These are phyloP conservation scores for Diplodia intermedia DNA, from an alignment of 2,329 filamentous ascomycete genomes.

Conservation along the genomic window DNA sequence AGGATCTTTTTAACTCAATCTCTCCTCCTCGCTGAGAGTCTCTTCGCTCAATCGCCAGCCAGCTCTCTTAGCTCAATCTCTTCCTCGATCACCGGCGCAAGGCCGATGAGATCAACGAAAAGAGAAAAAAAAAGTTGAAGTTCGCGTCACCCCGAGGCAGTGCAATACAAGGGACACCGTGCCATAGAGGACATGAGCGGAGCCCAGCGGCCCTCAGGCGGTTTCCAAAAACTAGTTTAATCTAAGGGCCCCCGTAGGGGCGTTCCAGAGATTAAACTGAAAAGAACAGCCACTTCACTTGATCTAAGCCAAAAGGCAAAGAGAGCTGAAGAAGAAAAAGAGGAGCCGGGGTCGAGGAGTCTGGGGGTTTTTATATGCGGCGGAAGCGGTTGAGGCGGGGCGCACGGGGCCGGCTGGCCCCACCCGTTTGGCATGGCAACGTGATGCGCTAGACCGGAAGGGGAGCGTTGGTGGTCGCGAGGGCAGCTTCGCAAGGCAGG, in stretches of 20 bases:
- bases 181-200: background rate
- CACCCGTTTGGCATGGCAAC: too few relatives aligned
- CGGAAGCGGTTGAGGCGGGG: too few relatives aligned
- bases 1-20: background rate
- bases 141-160: background rate
- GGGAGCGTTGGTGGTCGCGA: too few relatives aligned
- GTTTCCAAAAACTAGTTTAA: background rate
- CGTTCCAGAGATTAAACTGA: background rate
- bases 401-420: too few relatives aligned
- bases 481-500: too few relatives aligned
- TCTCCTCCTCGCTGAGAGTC: background rate
- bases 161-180: background rate
- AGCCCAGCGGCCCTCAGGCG: background rate
- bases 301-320: slow-evolving; percentile 14
- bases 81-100: background rate
- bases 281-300: background rate
- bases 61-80: background rate
- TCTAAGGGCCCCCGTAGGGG: background rate
- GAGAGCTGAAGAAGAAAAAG: slow-evolving; percentile 11
- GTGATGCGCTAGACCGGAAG: too few relatives aligned
- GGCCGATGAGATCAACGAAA: background rate
- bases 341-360: too few relatives aligned
- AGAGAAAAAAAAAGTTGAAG: background rate
- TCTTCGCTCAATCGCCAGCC: background rate
- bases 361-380: too few relatives aligned